phyloP scores from a whole-genome alignment of 257 asterid genomes.

The Pogostemon cablin region DNA sequence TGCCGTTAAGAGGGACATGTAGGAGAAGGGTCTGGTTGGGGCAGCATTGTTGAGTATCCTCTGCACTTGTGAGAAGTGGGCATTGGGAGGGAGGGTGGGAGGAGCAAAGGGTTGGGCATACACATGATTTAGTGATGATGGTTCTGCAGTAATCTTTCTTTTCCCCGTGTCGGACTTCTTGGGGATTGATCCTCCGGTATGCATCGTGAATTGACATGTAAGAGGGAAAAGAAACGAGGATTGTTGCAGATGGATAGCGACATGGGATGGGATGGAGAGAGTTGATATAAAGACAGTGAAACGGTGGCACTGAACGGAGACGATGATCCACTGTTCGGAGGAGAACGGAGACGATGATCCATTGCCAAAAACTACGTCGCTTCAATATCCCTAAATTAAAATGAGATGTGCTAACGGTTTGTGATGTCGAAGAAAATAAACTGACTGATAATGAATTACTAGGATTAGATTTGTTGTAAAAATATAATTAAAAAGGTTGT shows the following conservation, averaged over 20 bases:
- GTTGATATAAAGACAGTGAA: constrained; percentile 40
- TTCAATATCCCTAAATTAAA: no score
- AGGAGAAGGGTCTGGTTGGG: constrained; percentile 40
- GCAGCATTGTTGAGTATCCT: constrained; percentile 1
- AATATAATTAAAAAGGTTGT: no score
- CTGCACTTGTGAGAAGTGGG: constrained; percentile 1
- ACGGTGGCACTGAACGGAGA: constrained; percentile 34
- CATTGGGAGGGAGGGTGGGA: neutral
- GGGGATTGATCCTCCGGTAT: constrained; percentile 9
- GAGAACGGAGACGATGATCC: neutral
- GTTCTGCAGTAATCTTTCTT: constrained; percentile 13
- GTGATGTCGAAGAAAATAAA: no score
- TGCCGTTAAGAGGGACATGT: constrained; percentile 29
- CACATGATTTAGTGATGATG: neutral
- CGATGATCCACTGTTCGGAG: neutral
- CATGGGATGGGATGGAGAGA: neutral
- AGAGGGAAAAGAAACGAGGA: neutral
- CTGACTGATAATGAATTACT: no score
- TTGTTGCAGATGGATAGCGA: neutral
- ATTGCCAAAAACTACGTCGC: neutral
- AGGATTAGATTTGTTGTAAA: no score
- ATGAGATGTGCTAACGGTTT: no score
- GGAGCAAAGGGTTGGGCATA: neutral
- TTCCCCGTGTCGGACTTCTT: constrained; percentile 29
- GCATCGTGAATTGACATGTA: neutral